These are phyloP conservation scores for Falciphora oryzae DNA, from an alignment of 2,329 filamentous ascomycete genomes.

Conservation along the genomic window DNA sequence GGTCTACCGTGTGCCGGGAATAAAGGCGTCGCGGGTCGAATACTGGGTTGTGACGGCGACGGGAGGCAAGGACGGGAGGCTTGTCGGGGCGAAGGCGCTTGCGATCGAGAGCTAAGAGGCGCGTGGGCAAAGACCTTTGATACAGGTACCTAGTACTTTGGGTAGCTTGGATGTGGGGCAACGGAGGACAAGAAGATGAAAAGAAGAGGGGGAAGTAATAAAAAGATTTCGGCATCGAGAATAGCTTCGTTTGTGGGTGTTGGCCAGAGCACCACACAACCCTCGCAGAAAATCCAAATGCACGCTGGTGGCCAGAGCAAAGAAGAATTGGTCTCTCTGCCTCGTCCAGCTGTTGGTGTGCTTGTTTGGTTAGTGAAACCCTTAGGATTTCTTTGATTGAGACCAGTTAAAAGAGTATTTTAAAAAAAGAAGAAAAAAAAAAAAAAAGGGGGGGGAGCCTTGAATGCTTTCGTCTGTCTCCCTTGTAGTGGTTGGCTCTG, in stretches of 20 bases:
- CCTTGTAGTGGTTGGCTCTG: too few species aligned
- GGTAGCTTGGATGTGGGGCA: too few species aligned
- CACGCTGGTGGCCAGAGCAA: not conserved
- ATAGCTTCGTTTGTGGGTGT: not conserved
- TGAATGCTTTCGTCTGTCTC: too few species aligned
- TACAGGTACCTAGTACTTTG: too few species aligned
- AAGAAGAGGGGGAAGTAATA: not conserved
- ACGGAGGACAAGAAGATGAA: not conserved
- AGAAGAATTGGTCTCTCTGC: not conserved
- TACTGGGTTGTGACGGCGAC: slow-evolving; percentile 73
- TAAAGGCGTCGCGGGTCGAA: slow-evolving; percentile 59
- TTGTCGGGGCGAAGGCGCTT: slow-evolving; percentile 75
- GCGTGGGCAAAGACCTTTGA: too few species aligned
- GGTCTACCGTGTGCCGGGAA: slow-evolving; percentile 62
- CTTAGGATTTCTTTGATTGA: too few species aligned
- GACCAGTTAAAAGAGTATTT: too few species aligned
- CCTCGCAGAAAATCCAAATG: not conserved
- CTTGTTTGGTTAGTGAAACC: too few species aligned
- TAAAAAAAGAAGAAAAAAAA: too few species aligned
- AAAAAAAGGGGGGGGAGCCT: not conserved
- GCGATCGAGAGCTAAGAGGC: slow-evolving; percentile 61
- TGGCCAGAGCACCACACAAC: not conserved
- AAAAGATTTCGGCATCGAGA: too few species aligned
- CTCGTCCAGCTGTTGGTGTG: too few species aligned
- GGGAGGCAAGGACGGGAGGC: slow-evolving; percentile 44